Evolutionary conservation across 352 stramenopile species (phyloP).

Genomic region (Globisporangium parvum): DNA sequence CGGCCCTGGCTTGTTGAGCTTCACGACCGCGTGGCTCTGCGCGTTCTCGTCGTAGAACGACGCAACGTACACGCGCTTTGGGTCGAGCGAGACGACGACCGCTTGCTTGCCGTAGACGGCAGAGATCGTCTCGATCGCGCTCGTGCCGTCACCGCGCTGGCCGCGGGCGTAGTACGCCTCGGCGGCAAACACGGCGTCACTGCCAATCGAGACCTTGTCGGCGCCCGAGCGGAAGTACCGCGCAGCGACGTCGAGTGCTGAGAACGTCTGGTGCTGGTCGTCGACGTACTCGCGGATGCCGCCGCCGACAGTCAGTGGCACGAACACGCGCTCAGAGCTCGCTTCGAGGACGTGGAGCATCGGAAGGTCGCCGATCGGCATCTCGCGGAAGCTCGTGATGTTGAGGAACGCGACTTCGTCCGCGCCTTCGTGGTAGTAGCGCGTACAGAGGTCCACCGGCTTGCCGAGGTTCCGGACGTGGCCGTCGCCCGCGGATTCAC

Average conservation of each 20-base stretch:
- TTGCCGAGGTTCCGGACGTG: slow-evolving; percentile 97
- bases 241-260: slow-evolving; percentile 92
- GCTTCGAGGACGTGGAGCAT: slow-evolving; percentile 96
- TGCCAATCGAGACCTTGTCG: slow-evolving; percentile 98
- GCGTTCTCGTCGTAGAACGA: slow-evolving; percentile 66
- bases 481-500: slow-evolving; percentile 75
- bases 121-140: slow-evolving; percentile 96
- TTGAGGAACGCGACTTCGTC: slow-evolving; percentile 99
- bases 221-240: slow-evolving; percentile 97
- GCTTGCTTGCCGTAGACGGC: slow-evolving; percentile 95
- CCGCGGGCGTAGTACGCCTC: slow-evolving; percentile 85
- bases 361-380: slow-evolving; percentile 94
- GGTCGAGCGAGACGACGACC: slow-evolving; percentile 97
- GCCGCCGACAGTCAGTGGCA: slow-evolving; percentile 96
- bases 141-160: slow-evolving; percentile 63
- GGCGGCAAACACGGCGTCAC: slow-evolving; percentile 93
- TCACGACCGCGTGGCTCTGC: slow-evolving; percentile 54
- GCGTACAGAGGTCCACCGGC: slow-evolving; percentile 90
- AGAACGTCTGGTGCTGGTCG: slow-evolving; percentile 77
- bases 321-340: slow-evolving; percentile 95
- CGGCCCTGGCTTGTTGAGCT: slow-evolving; percentile 79
- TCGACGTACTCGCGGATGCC: slow-evolving; percentile 97
- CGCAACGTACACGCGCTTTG: slow-evolving; percentile 83
- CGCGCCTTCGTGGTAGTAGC: slow-evolving; percentile 95
- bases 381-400: slow-evolving; percentile 97